Base-by-base conservation (phyloP, 2,329 filamentous ascomycete genomes). In the Penicillium sumatraense region DNA sequence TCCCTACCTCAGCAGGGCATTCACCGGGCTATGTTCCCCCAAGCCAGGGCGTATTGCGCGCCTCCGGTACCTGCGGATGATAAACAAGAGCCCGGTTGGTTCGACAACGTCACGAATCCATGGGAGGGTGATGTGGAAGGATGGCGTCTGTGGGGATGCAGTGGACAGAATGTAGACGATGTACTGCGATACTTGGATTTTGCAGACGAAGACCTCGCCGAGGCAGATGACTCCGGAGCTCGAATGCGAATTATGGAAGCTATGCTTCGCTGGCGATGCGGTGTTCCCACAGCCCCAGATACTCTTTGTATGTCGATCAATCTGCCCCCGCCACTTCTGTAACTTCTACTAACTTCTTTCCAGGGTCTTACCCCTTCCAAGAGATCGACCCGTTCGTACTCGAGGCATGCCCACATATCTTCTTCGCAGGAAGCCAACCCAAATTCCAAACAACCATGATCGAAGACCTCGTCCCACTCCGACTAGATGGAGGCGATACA, bases 301-400 rank as follows among this genome's bases (percentile, higher is more conserved):
- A 99, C 96, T 0, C 72, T 99, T 40, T 96, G 92, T 93, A 81
- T 81, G 89, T 80, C 53, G n/a, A n/a, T 23, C 33, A 41, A n/a
- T n/a, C n/a, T n/a, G 11, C 20, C 38, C 13, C 38, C 11, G n/a
- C 31, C 9, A 5, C 10, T 11, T 1, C 26, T 26, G 20, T 20
- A 14, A 24, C n/a, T 7, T 11, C 41, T 51, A 45, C 57, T 65
- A 53, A 70, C 42, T 27, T 35, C 2, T 21, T 24, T 20, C 14
- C 57, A 93, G 91, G 91, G 90, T 93, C 90, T 69, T 99, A 98
- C 70, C 95, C 95, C 0, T 99, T 96, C 75, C 93, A 98, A 74
- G 90, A 95, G 16, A 85, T 91, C 47, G 96, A 99, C 69, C 92
- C 91, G 0, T 96, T 98, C 68, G 89, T 98, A 40, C 82, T 99